Base-by-base conservation (phyloP, 2,329 filamentous ascomycete species). In the Monosporascus sp. region DNA sequence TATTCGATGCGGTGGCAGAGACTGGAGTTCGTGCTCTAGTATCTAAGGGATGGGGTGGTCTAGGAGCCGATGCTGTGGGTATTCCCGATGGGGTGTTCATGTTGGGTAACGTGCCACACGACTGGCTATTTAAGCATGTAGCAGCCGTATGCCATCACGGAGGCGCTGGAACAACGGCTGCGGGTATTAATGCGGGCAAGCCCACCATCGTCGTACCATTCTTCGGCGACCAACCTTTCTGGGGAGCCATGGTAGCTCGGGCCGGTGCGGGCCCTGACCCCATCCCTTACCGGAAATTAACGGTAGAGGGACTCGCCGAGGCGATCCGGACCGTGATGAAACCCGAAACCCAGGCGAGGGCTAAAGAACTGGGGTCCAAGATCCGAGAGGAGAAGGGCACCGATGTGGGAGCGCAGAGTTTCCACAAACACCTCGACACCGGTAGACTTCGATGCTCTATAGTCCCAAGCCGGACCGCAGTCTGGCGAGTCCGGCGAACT, bases 181-280 rank as follows among this genome's bases (percentile, higher is more conserved):
- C 90, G 1, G 91, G 91, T n/a, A 89, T 96, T 56, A 82, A 87
- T 19, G 82, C 85, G 1, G 91, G 90, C 24, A 85, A 85, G 51
- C 91, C 91, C 2, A 96, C 91, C 0, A 81, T 94, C 2, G 80
- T 96, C 3, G 85, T 96, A 0, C 91, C 91, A 0, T 96, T 96
- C 73, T 96, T 92, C 64, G 89, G 89, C 2, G 89, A 93, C 61
- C 89, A 93, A 67, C 86, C 86, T 0, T 93, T 92, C 64, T 92
- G 89, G 89, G 89, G 89, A 7, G 78, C 84, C 9, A 91, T 92
- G 80, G 82, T 91, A 40, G 79, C 85, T 0, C 79, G 77, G 54
- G 87, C 88, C 7, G 86, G 87, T 9, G 89, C 88, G 6, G 88
- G 89, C 0, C 88, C 88, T 0, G 70, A 77, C 1, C 87, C 88